Conservation (phyloP, 2,329 filamentous ascomycete species). For the Aspergillus pseudoterreus region DNA sequence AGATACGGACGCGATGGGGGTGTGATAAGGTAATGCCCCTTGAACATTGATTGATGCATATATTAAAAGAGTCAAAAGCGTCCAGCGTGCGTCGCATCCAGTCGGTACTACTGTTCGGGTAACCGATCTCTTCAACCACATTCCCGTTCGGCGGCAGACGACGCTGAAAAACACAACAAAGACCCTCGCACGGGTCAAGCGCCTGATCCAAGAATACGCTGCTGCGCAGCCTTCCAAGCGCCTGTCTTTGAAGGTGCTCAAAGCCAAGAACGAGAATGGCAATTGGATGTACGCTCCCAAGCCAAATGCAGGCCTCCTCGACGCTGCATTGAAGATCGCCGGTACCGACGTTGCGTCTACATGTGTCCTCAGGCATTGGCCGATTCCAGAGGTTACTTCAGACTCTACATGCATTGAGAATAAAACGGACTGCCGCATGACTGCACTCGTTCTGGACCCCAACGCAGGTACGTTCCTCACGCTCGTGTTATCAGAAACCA, state of each 20-base stretch:
- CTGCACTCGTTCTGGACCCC: conserved; percentile 49
- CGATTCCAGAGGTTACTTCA: conserved; percentile 21
- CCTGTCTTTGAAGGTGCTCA: conserved; percentile 53
- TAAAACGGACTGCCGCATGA: conserved; percentile 38
- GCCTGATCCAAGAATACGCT: conserved; percentile 56
- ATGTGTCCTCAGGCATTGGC: conserved; percentile 38
- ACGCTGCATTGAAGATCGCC: conserved; percentile 55
- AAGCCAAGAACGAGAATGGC: conserved; percentile 57
- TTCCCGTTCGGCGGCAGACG: conserved; percentile 59
- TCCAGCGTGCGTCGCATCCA: conserved; percentile 49
- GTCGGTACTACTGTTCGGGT: conserved; percentile 60
- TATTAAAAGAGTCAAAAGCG: conserved; percentile 15
- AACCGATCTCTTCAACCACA: conserved; percentile 52
- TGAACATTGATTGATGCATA: neutral
- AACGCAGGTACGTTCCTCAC: conserved; percentile 31
- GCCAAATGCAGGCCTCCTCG: conserved; percentile 42
- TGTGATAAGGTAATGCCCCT: conserved; percentile 38
- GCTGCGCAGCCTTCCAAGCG: conserved; percentile 55
- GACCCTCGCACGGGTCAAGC: conserved; percentile 50
- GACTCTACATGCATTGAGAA: neutral
- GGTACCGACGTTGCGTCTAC: conserved; percentile 52
- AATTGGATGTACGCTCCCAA: conserved; percentile 62
- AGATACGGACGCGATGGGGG: conserved; percentile 51
- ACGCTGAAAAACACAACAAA: conserved; percentile 50
- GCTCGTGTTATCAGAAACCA: neutral